These are phyloP conservation scores for Ambispora gerdemannii DNA, from an alignment of 192 early-diverging fungal species.

Conservation along the genomic window DNA sequence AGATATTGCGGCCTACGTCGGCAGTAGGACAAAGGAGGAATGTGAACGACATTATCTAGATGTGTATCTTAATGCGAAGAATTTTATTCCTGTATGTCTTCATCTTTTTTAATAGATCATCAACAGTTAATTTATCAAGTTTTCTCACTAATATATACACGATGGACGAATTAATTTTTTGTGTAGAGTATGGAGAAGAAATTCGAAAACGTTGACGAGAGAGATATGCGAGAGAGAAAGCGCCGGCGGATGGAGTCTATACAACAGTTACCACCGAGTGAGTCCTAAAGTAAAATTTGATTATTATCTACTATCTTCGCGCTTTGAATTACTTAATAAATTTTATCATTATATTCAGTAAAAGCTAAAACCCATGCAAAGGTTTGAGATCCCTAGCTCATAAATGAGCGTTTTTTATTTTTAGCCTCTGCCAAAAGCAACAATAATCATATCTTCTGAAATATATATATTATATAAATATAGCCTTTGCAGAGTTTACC, in stretches of 20 bases:
- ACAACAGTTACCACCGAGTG: slow-evolving; percentile 34
- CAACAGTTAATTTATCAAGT: neutral
- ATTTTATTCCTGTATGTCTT: slow-evolving; percentile 27
- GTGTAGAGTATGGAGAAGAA: slow-evolving; percentile 60
- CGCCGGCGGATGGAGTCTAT: slow-evolving; percentile 34
- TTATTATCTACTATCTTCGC: neutral
- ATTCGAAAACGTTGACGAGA: slow-evolving; percentile 61
- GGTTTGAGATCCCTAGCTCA: neutral
- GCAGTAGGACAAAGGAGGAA: slow-evolving; percentile 84
- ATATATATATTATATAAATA: neutral
- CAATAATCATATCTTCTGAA: neutral
- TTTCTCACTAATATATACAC: neutral
- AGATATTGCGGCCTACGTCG: slow-evolving; percentile 88
- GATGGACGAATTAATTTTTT: neutral
- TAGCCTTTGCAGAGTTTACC: slow-evolving; percentile 80
- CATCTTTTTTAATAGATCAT: neutral
- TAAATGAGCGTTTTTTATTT: neutral
- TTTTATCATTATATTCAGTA: neutral
- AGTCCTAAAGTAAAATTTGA: neutral
- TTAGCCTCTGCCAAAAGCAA: neutral
- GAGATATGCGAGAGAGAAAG: slow-evolving; percentile 37
- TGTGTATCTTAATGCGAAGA: slow-evolving; percentile 70
- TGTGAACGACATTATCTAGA: slow-evolving; percentile 87
- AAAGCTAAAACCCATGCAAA: neutral
- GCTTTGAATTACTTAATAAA: neutral